These are phyloP conservation scores for Pseudocercospora fuligena DNA, from an alignment of 2,329 filamentous ascomycete genomes.

Conservation along the genomic window DNA sequence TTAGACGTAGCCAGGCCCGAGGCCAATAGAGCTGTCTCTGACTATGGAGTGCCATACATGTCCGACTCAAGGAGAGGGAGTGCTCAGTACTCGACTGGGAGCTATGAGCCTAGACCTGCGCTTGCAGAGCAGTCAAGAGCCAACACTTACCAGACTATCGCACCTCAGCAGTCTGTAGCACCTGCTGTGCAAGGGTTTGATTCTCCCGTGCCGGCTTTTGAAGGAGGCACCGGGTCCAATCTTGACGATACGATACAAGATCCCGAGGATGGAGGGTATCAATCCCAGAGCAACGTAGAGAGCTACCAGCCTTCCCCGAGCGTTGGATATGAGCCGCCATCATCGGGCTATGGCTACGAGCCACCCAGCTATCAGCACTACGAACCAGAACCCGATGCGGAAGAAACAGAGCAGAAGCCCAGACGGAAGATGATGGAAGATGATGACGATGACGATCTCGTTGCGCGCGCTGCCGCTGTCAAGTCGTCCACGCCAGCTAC, in stretches of 20 bases:
- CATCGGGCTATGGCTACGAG: constrained; percentile 51
- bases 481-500: constrained; percentile 36
- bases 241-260: constrained; percentile 12
- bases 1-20: constrained; percentile 38
- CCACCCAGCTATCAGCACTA: constrained; percentile 56
- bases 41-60: constrained; percentile 37
- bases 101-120: constrained; percentile 38
- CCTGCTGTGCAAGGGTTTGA: constrained; percentile 15
- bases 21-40: constrained; percentile 33
- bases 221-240: constrained; percentile 12
- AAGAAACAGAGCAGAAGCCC: constrained; percentile 53
- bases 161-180: constrained; percentile 2
- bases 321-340: constrained; percentile 62
- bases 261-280: constrained; percentile 36
- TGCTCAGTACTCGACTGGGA: constrained; percentile 33
- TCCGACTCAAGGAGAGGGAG: constrained; percentile 39
- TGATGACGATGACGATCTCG: constrained; percentile 67
- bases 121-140: constrained; percentile 33
- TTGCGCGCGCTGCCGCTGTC: constrained; percentile 54
- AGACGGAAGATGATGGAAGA: constrained; percentile 77
- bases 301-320: constrained; percentile 65
- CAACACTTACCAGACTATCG: constrained; percentile 26
- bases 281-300: constrained; percentile 46
- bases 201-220: constrained; percentile 15
- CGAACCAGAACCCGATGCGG: constrained; percentile 56